These are phyloP conservation scores for Cutaneotrichosporon sp. DNA, from an alignment of 1,284 basidiomycete genomes.

Conservation along the genomic window DNA sequence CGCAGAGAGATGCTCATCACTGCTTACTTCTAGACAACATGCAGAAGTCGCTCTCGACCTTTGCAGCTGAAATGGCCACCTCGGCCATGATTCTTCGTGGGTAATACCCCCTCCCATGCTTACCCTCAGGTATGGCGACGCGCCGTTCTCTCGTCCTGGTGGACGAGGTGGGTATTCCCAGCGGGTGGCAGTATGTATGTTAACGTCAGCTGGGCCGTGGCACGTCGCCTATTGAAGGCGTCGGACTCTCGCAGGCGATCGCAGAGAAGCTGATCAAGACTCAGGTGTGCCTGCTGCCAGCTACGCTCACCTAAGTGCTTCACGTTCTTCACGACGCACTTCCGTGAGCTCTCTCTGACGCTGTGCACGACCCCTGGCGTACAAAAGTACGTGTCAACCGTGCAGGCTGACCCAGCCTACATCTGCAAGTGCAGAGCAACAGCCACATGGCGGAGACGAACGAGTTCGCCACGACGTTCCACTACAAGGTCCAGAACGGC, in stretches of 20 bases:
- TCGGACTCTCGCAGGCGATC: conserved; percentile 88
- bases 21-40: conserved; percentile 53
- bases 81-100: conserved; percentile 80
- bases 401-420: conserved; percentile 60
- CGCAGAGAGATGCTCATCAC: conserved; percentile 20
- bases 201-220: conserved; percentile 59
- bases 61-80: conserved; percentile 87
- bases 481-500: conserved; percentile 62
- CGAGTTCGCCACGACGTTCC: conserved; percentile 69
- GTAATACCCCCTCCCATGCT: conserved; percentile 6
- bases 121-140: conserved; percentile 66
- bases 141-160: conserved; percentile 72
- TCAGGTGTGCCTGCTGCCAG: conserved; percentile 58
- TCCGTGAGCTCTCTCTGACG: conserved; percentile 45
- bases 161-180: conserved; percentile 69
- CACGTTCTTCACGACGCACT: conserved; percentile 85
- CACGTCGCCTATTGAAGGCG: conserved; percentile 79
- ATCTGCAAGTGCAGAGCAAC: conserved; percentile 67
- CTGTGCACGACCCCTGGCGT: conserved; percentile 40
- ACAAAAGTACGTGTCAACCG: conserved; percentile 22
- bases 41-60: conserved; percentile 84
- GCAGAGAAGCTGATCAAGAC: conserved; percentile 76
- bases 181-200: not conserved
- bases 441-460: conserved; percentile 55
- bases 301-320: conserved; percentile 59